Conservation (phyloP, 768 basidiomycete genomes). For the Mycena alexandri region DNA sequence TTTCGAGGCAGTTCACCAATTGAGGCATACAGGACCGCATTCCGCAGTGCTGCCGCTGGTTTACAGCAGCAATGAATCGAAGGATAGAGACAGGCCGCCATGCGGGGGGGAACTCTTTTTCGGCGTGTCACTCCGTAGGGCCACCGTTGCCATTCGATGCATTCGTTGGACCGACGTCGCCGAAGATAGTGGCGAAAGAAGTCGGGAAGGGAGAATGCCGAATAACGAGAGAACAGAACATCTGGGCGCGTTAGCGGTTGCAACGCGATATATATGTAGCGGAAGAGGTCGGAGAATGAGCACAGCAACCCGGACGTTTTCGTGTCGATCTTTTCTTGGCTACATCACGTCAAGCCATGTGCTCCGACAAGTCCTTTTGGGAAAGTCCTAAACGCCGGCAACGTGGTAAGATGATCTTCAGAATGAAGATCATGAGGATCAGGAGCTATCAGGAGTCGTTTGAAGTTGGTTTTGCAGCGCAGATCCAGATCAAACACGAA, state of each 20-base stretch:
- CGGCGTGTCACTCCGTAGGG: not conserved
- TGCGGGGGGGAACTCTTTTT: slow-evolving; percentile 19
- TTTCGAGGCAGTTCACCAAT: not conserved
- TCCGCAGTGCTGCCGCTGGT: not conserved
- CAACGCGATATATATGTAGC: not conserved
- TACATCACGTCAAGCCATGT: not conserved
- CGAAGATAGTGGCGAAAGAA: slow-evolving; percentile 33
- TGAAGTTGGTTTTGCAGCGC: too few relatives aligned
- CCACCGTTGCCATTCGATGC: slow-evolving; percentile 18
- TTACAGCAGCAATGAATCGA: slow-evolving; percentile 30
- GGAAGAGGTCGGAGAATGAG: not conserved
- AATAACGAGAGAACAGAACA: not conserved
- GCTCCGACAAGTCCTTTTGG: not conserved
- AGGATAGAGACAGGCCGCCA: slow-evolving; percentile 24
- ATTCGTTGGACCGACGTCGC: slow-evolving; percentile 15
- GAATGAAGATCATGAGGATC: too few relatives aligned
- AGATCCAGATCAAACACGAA: too few relatives aligned
- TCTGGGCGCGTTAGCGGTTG: slow-evolving; percentile 9
- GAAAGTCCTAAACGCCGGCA: not conserved
- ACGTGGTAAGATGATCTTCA: slow-evolving; percentile 8
- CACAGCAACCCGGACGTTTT: not conserved
- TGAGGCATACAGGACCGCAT: not conserved
- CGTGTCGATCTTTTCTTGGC: slow-evolving; percentile 12
- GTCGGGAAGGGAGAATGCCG: not conserved
- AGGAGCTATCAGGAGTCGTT: too few relatives aligned